phyloP scores from a whole-genome alignment of 2,329 filamentous ascomycete genomes.

The Fusarium sp. region DNA sequence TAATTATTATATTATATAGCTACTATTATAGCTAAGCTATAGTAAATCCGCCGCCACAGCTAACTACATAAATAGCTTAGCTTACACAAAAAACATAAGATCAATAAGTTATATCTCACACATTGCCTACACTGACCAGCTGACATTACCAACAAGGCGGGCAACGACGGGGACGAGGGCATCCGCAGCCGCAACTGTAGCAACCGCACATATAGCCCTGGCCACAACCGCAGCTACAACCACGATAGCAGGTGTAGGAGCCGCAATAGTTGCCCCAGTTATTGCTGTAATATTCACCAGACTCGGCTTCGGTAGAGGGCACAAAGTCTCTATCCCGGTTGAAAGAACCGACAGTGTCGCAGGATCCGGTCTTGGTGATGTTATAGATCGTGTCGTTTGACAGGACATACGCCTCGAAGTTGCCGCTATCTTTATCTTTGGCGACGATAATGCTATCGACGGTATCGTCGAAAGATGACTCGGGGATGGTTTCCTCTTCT shows the following conservation, averaged over 20 bases:
- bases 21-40: too few species aligned
- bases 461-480: not conserved
- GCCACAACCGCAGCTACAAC: not conserved
- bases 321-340: fast-evolving
- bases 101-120: too few species aligned
- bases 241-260: not conserved
- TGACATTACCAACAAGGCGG: not conserved
- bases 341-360: not conserved
- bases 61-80: too few species aligned
- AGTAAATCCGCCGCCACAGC: too few species aligned
- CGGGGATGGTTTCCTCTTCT: not conserved
- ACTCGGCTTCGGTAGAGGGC: not conserved
- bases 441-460: not conserved
- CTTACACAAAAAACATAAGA: too few species aligned
- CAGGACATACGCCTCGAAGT: not conserved
- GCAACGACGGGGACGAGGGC: not conserved
- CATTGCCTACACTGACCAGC: too few species aligned
- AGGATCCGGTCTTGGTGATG: not conserved
- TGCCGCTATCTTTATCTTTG: not conserved
- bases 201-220: not conserved
- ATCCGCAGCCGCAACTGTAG: not conserved
- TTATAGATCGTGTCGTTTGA: not conserved
- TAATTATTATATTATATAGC: too few species aligned
- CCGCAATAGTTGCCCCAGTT: conserved; percentile 5
- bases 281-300: not conserved